Evolutionary conservation across 2,329 filamentous ascomycete species (phyloP), one percentile per base, ranked within the genome.

Genomic region (Epichloe elymi): DNA sequence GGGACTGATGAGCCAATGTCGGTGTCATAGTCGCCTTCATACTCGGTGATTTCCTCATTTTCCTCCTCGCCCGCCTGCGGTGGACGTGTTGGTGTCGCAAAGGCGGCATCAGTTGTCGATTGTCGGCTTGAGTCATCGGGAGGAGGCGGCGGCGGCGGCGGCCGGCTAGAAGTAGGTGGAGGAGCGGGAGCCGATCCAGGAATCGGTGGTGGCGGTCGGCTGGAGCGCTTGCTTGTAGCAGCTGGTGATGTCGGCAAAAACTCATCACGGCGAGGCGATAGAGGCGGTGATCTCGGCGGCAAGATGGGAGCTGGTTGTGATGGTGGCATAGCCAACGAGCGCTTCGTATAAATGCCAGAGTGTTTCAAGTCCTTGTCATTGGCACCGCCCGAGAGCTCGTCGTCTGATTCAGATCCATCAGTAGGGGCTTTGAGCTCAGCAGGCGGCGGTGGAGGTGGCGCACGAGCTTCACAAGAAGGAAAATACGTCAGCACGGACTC

Each of bases 11-110:
- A 88, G 2, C 86, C 90, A 63, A 97, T 97, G 64, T 97, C 93
- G 6, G 93, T 97, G 60, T 97, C 93, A 64, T 97, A 97, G 63
- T 97, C 93, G 6, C 91, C 93, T 63, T 98, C 93, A 62, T 97
- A 97, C 62, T 96, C 91, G 0, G 88, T 94, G 36, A 88, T 78
- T 61, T 94, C 89, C 53, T 86, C 88, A 26, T 81, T 83, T 14
- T 84, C 83, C 35, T 82, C 82, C 35, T 85, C 83, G 23, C 70
- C 76, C 54, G 71, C 71, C 52, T 70, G 66, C 10, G 61, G 58
- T 11, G 67, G 67, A 54, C 74, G 62, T 50, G 68, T 58, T 23
- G 75, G 69, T 12, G 72, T 68, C 11, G 69, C 58, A 2, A 64
- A 59, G 46, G 70, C 70, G 49, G 72, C 74, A 57, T 84, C 79